Evolutionary conservation across 139 green algal species (phyloP), one percentile per base, ranked within the genome.

Genomic region (Micromonas pusilla): DNA sequence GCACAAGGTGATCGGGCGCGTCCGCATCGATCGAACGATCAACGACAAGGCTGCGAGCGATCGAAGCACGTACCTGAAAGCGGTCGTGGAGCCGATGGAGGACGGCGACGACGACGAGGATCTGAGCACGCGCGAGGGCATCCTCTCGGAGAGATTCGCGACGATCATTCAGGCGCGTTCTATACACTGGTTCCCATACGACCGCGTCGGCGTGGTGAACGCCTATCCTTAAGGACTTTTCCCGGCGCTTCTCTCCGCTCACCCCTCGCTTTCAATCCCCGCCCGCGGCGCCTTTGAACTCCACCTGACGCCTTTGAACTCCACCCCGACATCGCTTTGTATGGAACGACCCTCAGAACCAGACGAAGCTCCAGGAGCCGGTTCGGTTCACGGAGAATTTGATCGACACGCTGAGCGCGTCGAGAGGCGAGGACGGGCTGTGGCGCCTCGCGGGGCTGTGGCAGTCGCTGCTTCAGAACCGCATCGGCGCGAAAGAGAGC

Each of bases 381-480:
- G 60, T 80, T n/a, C 74, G 63, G 9, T 72, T 80, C 38, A 72
- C 34, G 25, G 32, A 73, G 34, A 28, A 72, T 34, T 25, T 80
- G 31, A 32, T 31, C 9, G 37, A 20, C 6, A 39, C 36, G 28
- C 23, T 73, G 13, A 39, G 16, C 19, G 57, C 63, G 13, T n/a
- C 23, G 37, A 20, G 33, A 3, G 33, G 37, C 5, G 62, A 62
- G 26, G 33, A 45, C 37, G 74, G 74, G 25, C 66, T 80, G n/a
- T 80, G 74, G 74, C 26, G 74, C 23, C 23, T 67, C 32, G 38
- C 64, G 16, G 31, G 37, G 9, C n/a, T 80, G 30, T 80, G 74
- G 74, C 60, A 80, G 4, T 52, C 26, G 33, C 52, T 80, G 26
- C 4, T 80, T 0, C 31, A 54, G 60, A 66, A 73, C 26, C 74